Conservation (phyloP, 2,329 filamentous ascomycete genomes). For the Macrophomina tecta region DNA sequence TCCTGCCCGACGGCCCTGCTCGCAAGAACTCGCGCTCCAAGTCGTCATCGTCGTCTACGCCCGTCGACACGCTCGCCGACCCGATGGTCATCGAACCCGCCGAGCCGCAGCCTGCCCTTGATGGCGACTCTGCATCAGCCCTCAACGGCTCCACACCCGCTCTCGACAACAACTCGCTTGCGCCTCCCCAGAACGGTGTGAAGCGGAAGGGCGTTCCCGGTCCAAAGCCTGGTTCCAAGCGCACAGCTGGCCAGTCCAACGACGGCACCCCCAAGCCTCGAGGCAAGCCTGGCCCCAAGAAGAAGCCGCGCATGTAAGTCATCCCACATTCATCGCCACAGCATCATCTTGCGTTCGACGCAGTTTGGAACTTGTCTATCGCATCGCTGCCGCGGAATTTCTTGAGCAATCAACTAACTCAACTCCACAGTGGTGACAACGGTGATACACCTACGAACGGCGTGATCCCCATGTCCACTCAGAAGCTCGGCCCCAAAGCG, state of each 20-base stretch:
- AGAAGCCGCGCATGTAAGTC: constrained; percentile 91
- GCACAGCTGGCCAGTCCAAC: constrained; percentile 55
- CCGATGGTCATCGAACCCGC: constrained; percentile 24
- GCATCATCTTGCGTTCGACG: background rate
- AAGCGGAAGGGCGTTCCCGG: constrained; percentile 81
- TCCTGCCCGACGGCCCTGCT: constrained; percentile 30
- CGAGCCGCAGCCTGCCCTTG: constrained; percentile 35
- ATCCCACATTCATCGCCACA: constrained; percentile 15
- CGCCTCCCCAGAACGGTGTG: constrained; percentile 55
- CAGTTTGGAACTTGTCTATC: background rate
- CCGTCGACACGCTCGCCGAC: constrained; percentile 43
- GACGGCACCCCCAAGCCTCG: constrained; percentile 73
- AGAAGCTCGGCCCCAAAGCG: constrained; percentile 94
- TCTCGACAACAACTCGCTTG: constrained; percentile 43
- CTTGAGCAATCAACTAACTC: constrained; percentile 8
- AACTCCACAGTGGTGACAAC: constrained; percentile 55
- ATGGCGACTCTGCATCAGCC: constrained; percentile 49
- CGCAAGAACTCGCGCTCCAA: constrained; percentile 41
- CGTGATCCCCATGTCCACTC: constrained; percentile 53
- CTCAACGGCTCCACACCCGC: constrained; percentile 35
- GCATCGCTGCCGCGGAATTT: background rate
- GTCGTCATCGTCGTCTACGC: constrained; percentile 46
- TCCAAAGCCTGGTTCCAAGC: constrained; percentile 68
- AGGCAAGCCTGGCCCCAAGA: constrained; percentile 93
- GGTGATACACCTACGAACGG: constrained; percentile 51